Percentiles rank a stretch among this genome's conserved stretches.
Conservation (phyloP, 305 asterid species). For the Fraxinus velutina region DNA sequence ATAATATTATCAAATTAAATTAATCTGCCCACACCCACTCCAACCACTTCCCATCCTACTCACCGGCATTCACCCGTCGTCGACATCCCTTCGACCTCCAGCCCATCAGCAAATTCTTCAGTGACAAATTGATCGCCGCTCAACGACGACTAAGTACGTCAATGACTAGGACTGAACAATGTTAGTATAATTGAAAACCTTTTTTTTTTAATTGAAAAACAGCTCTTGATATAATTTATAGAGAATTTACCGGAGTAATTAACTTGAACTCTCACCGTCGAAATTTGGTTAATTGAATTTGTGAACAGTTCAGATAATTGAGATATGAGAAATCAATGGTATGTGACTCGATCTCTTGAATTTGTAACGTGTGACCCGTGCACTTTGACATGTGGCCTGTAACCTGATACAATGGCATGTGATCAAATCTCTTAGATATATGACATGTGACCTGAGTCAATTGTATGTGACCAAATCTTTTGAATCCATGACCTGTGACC, state of each 20-base stretch:
- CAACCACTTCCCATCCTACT: not conserved
- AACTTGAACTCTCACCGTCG: not conserved
- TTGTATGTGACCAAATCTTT: not conserved
- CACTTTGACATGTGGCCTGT: not conserved
- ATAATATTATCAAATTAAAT: not conserved
- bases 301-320: not conserved
- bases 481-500: not conserved
- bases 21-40: not conserved
- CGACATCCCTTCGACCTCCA: not conserved
- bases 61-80: not conserved
- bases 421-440: not conserved
- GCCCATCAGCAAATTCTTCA: not conserved
- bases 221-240: not conserved
- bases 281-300: too few species aligned
- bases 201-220: not conserved
- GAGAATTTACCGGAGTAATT: not conserved
- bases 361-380: not conserved
- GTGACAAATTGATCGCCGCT: not conserved
- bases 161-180: not conserved
- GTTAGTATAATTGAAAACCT: not conserved
- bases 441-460: not conserved
- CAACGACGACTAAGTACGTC: not conserved
- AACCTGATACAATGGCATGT: not conserved
- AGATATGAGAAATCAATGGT: not conserved
- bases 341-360: not conserved